phyloP scores from a whole-genome alignment of 129 eudicot genomes.

The Gnaphalium uliginosum region DNA sequence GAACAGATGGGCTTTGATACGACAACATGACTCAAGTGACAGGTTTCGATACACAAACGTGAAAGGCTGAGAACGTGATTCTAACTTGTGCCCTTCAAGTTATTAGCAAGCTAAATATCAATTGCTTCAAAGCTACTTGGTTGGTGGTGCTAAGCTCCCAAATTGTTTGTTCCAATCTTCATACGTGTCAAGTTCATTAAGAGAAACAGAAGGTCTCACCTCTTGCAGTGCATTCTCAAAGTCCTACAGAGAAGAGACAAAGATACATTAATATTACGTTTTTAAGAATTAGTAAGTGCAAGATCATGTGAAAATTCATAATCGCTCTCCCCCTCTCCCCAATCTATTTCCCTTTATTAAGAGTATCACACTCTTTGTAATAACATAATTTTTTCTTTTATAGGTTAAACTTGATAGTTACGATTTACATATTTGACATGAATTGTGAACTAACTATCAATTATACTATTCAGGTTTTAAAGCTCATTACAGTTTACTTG shows the following conservation, averaged over 20 bases:
- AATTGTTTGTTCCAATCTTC: conserved; percentile 86
- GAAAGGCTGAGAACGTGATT: background rate
- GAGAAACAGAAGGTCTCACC: conserved; percentile 90
- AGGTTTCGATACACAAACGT: background rate
- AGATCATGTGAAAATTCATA: background rate
- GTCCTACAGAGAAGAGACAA: conserved; percentile 25
- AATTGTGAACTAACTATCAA: background rate
- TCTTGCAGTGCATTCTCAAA: conserved; percentile 57
- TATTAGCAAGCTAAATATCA: background rate
- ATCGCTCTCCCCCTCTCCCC: background rate
- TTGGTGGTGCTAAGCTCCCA: conserved; percentile 65
- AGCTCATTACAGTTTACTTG: background rate
- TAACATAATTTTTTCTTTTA: background rate
- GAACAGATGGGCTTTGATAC: background rate
- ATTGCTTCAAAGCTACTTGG: conserved; percentile 13
- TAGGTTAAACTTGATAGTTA: background rate
- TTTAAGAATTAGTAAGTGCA: no score
- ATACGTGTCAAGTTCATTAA: conserved; percentile 65
- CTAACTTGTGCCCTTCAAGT: background rate
- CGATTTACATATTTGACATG: background rate
- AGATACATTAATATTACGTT: background rate
- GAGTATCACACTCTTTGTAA: background rate
- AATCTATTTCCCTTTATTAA: background rate
- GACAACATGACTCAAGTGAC: background rate
- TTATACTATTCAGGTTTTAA: background rate